A percentile compares a stretch with the other conserved stretches of the same genome.
Evolutionary conservation across 2,329 filamentous ascomycete genomes (phyloP).

Genomic region (Paramyrothecium sp.): DNA sequence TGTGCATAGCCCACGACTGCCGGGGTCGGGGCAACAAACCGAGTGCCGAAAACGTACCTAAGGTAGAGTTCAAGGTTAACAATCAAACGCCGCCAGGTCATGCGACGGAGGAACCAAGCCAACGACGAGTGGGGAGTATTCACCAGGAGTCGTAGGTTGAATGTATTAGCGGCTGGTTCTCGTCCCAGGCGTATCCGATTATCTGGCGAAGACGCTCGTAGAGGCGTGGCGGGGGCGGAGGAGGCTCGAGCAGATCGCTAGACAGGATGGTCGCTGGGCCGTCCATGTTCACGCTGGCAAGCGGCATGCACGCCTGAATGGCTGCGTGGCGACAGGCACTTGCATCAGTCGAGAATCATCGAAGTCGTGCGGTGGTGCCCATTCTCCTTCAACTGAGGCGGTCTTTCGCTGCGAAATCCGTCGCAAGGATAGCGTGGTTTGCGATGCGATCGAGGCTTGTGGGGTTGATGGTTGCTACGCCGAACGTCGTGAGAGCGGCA

Average conservation of each 20-base stretch:
- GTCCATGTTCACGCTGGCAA: constrained; percentile 45
- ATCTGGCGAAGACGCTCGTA: constrained; percentile 73
- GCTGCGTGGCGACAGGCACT: constrained; percentile 17
- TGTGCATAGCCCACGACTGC: constrained; percentile 46
- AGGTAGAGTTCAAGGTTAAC: background rate
- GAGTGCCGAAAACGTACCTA: constrained; percentile 67
- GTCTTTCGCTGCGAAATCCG: background rate
- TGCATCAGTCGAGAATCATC: constrained; percentile 21
- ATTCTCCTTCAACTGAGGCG: constrained; percentile 23
- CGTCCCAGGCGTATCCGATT: constrained; percentile 75
- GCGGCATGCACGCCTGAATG: constrained; percentile 15
- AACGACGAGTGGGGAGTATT: constrained; percentile 12
- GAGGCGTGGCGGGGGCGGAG: constrained; percentile 63
- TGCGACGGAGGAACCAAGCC: background rate
- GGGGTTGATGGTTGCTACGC: background rate
- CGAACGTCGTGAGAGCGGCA: background rate
- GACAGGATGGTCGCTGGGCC: constrained; percentile 40
- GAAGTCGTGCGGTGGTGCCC: constrained; percentile 24
- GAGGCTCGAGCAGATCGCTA: constrained; percentile 61
- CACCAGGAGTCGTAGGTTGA: constrained; percentile 88
- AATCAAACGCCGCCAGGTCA: background rate
- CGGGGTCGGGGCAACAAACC: constrained; percentile 50
- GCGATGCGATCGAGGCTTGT: background rate
- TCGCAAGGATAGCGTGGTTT: background rate
- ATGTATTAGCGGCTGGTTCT: constrained; percentile 55